Base-by-base conservation (phyloP, 2,329 filamentous ascomycete genomes). In the Monilinia polystroma region DNA sequence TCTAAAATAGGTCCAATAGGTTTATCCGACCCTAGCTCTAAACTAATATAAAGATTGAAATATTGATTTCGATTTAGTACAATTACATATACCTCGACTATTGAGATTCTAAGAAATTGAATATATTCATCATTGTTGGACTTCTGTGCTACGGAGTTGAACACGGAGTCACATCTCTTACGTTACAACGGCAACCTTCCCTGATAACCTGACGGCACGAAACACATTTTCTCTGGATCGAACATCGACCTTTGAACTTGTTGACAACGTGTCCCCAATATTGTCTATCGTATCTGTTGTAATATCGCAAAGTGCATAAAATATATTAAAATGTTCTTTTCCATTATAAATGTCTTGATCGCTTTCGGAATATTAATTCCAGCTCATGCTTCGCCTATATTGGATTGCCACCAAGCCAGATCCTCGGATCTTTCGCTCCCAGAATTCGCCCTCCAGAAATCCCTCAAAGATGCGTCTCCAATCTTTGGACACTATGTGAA, bases 381-480 rank as follows among this genome's bases (percentile, higher is more conserved):
- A 29, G 23, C 16, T 16, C 20, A 66, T 60, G 63, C 43, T 29
- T 66, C 45, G 3, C 54, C 63, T 11, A 38, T 38, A 45, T 49
- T 11, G 8, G 4, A 18, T 41, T 52, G 32, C 38, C 54, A 8
- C 18, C 63, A 59, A 43, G 10, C 6, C 20, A 43, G 11, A 35
- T 12, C 35, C 4, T 35, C 43, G 6, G 54, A 53, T 43, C 35
- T 58, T 35, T 69, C 68, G 16, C 71, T 81, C 16, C 73, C 73
- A n/a, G 69, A 76, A 18, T 72, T 78, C 43, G 80, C 80, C 3
- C 73, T 82, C 10, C 72, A 79, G 49, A 81, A 81, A 66, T 75
- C 81, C 14, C 76, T 83, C 2, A 47, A 69, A 16, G 78, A 81
- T 71, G 79, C 79, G 20, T 73, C 76, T 1, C 79, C 81, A 16